These are phyloP conservation scores for Carex kokanica DNA, from an alignment of 176 grass and related monocot genomes.

Conservation along the genomic window DNA sequence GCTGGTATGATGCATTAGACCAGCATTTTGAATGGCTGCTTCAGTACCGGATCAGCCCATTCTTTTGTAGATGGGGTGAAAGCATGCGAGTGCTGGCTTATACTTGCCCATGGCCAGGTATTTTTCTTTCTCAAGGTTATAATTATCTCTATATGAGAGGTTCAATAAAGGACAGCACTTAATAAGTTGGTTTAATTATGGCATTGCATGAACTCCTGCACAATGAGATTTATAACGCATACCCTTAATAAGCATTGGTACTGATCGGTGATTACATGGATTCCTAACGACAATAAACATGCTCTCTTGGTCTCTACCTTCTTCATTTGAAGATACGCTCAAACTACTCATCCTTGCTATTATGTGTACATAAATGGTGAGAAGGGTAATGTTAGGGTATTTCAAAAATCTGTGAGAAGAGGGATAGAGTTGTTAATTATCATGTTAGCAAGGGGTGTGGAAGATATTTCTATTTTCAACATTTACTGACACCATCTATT, in stretches of 20 bases:
- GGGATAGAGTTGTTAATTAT: neutral
- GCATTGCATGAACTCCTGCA: neutral
- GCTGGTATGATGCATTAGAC: conserved; percentile 86
- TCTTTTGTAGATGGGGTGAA: conserved; percentile 99
- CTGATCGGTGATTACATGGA: neutral
- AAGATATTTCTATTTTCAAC: neutral
- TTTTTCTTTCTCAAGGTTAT: conserved; percentile 16
- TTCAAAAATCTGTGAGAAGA: neutral
- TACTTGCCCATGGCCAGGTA: conserved; percentile 98
- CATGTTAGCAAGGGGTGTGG: neutral
- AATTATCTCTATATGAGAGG: conserved; percentile 10
- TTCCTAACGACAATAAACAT: neutral
- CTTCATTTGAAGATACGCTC: neutral
- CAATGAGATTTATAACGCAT: neutral
- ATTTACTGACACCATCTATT: neutral
- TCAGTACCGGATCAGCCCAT: conserved; percentile 92
- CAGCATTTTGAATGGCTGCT: conserved; percentile 91
- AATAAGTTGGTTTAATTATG: neutral
- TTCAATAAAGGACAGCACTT: neutral
- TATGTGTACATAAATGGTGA: conserved; percentile 27
- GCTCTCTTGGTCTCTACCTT: neutral
- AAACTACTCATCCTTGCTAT: conserved; percentile 1
- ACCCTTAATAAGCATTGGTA: neutral
- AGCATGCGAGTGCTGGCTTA: conserved; percentile 95
- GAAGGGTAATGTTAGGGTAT: neutral